phyloP scores from a whole-genome alignment of 2,329 filamentous ascomycete genomes.

The Fonsecaea pedrosoi region DNA sequence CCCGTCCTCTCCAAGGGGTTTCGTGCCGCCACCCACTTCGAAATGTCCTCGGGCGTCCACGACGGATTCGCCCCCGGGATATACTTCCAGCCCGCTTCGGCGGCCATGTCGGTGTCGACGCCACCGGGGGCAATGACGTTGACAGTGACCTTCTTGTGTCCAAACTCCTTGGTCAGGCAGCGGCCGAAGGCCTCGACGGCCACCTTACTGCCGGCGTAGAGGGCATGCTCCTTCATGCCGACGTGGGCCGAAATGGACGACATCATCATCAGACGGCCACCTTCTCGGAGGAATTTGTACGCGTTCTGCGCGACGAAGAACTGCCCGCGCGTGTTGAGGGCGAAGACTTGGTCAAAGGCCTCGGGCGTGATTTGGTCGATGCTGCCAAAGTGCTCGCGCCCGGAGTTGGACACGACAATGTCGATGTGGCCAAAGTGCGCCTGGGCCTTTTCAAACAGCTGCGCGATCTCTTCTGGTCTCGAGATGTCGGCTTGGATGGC shows the following conservation, averaged over 20 bases:
- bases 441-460: conserved; percentile 40
- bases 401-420: conserved; percentile 62
- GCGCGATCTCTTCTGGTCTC: conserved; percentile 50
- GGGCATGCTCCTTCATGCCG: conserved; percentile 70
- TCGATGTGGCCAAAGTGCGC: conserved; percentile 69
- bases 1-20: conserved; percentile 66
- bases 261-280: conserved; percentile 70
- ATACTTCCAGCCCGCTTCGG: conserved; percentile 70
- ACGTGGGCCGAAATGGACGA: conserved; percentile 63
- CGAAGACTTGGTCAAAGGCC: conserved; percentile 65
- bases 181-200: conserved; percentile 75
- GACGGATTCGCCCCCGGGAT: conserved; percentile 64
- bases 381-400: conserved; percentile 56
- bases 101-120: conserved; percentile 78
- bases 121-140: conserved; percentile 75
- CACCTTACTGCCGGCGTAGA: conserved; percentile 75
- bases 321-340: conserved; percentile 67
- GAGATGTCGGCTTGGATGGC: conserved; percentile 56
- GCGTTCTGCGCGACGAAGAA: conserved; percentile 74
- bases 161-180: conserved; percentile 73
- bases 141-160: conserved; percentile 69
- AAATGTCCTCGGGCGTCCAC: conserved; percentile 68
- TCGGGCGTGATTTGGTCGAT: conserved; percentile 69
- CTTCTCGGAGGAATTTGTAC: conserved; percentile 70
- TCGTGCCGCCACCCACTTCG: conserved; percentile 53